Conservation (phyloP, 2,329 filamentous ascomycete species). For the Fusarium metavorans region DNA sequence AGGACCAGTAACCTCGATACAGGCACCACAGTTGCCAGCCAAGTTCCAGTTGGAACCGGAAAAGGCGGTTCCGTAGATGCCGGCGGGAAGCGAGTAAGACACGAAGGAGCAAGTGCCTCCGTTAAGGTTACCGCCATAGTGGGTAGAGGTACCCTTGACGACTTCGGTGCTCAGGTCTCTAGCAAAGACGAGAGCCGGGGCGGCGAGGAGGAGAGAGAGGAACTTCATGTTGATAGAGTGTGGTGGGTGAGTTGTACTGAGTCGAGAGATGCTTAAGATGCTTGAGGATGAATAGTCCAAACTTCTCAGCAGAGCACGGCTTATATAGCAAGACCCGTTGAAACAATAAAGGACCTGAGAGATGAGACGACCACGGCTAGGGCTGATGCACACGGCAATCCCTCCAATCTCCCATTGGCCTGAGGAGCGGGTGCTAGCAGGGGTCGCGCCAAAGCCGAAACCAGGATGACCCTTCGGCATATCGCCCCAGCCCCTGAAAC, state of each 20-base stretch:
- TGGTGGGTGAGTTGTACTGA: constrained; percentile 7
- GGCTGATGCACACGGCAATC: background rate
- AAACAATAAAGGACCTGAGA: constrained; percentile 1
- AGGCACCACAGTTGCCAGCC: constrained; percentile 70
- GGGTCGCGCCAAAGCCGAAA: background rate
- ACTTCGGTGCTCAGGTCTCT: constrained; percentile 27
- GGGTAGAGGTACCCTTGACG: constrained; percentile 52
- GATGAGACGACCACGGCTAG: background rate
- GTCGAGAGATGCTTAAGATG: constrained; percentile 1
- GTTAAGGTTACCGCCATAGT: constrained; percentile 66
- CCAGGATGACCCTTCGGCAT: background rate
- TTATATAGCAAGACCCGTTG: constrained; percentile 1
- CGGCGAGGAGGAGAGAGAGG: constrained; percentile 27
- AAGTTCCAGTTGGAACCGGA: constrained; percentile 68
- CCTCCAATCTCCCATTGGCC: background rate
- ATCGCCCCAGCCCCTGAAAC: background rate
- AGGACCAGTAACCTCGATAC: constrained; percentile 69
- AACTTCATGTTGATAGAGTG: constrained; percentile 37
- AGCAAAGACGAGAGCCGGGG: constrained; percentile 36
- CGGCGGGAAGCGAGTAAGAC: constrained; percentile 69
- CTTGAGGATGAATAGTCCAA: background rate
- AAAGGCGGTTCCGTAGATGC: constrained; percentile 71
- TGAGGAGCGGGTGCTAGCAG: background rate
- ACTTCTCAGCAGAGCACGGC: background rate
- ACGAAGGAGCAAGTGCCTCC: constrained; percentile 74